These are phyloP conservation scores for Polytolypa hystricis DNA, from an alignment of 2,329 filamentous ascomycete genomes.

Conservation along the genomic window DNA sequence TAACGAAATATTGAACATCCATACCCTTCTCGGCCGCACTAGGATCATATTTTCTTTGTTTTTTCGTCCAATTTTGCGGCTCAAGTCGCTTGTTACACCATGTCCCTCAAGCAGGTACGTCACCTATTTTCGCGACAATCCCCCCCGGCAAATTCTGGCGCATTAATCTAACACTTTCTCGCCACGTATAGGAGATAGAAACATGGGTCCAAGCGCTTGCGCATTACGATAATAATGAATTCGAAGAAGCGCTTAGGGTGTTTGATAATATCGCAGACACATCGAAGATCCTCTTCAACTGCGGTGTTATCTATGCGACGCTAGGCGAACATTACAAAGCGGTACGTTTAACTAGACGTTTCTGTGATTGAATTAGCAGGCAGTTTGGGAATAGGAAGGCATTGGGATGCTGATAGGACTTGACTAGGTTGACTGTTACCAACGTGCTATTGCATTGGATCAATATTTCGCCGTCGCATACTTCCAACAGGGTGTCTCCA, in stretches of 20 bases:
- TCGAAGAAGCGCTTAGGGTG: slow-evolving; percentile 72
- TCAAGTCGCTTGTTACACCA: slow-evolving; percentile 1
- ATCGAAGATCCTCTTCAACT: slow-evolving; percentile 97
- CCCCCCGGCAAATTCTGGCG: not conserved
- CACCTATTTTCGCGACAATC: not conserved
- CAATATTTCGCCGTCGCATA: slow-evolving; percentile 96
- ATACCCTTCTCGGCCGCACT: not conserved
- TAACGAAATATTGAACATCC: not conserved
- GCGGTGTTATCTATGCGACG: slow-evolving; percentile 93
- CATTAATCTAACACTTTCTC: not conserved
- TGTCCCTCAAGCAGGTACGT: slow-evolving; percentile 18
- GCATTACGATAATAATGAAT: slow-evolving; percentile 95
- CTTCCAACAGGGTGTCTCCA: slow-evolving; percentile 96
- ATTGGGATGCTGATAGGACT: slow-evolving; percentile 10
- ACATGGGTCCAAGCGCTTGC: slow-evolving; percentile 88
- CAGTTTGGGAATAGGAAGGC: too few species aligned
- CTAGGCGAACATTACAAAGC: slow-evolving; percentile 92
- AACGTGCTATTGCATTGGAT: slow-evolving; percentile 79
- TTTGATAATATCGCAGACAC: slow-evolving; percentile 88
- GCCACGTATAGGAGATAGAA: slow-evolving; percentile 72
- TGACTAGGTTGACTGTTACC: slow-evolving; percentile 82
- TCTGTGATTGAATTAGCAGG: too few species aligned
- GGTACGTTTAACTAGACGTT: slow-evolving; percentile 58
- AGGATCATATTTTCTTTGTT: not conserved
- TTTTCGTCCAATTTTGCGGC: slow-evolving; percentile 1